Base-by-base conservation (phyloP, 768 basidiomycete species). In the Auriculariales sp. region DNA sequence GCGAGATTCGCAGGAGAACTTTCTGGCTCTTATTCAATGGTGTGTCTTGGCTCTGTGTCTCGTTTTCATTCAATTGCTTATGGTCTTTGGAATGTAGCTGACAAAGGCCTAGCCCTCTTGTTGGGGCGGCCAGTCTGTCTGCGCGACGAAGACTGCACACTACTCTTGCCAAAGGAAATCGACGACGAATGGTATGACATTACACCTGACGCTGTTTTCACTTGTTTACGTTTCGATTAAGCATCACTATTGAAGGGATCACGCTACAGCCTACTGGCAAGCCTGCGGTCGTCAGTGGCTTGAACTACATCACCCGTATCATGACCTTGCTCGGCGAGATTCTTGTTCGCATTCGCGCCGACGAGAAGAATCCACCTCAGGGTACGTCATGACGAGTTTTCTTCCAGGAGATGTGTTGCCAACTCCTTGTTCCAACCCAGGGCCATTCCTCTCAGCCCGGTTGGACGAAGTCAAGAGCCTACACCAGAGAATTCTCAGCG, bases 111-210 rank as follows among this genome's bases (percentile, higher is more conserved):
- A 81, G 83, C 84, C 45, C 83, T 90, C 56, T 69, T 91, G 35
- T 71, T 90, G 36, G 86, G 85, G 14, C 73, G 89, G 52, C 87
- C 88, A 32, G 85, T 91, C 54, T 86, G 80, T 62, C 70, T 92
- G 58, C 75, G 86, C 48, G 87, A 91, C 59, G 91, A 92, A 61
- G 90, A 94, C 62, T 91, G 88, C 64, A 88, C 86, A 6, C 77
- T 87, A 2, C 81, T 86, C 61, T 88, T 89, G 66, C 87, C 87
- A 25, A 84, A 81, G 64, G 86, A 90, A 65, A 68, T 90, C 52
- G 86, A 90, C 64, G 86, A 90, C 61, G 86, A 89, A 68, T 89
- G 87, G 86, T 89, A 65, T n/a, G n/a, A n/a, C n/a, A n/a, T n/a
- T n/a, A n/a, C n/a, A n/a, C n/a, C n/a, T n/a, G n/a, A n/a, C n/a